Base-by-base conservation (phyloP, 371 early-diverging fungal species). In the Actinomortierella wolfii region DNA sequence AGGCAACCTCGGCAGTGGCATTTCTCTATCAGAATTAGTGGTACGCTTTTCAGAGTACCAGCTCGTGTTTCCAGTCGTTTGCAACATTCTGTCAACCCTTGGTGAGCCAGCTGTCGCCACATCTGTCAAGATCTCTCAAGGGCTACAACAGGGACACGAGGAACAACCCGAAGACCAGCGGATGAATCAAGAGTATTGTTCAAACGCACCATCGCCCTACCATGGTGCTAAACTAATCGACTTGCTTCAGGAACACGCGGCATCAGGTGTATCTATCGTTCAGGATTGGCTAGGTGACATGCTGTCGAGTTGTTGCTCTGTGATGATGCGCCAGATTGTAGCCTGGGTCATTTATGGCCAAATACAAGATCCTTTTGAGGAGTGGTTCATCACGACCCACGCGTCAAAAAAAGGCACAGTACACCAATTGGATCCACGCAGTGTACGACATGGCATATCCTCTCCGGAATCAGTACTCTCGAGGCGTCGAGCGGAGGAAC, bases 271-370 rank as follows among this genome's bases (percentile, higher is more conserved):
- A 14, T 67, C 69, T 0, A 83, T 83, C 39, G 76, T 85, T 15
- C 71, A 80, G 20, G 61, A 77, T 8, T 79, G 81, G 43, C 80
- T 88, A 75, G 77, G 79, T 25, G 77, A 76, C n/a, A 67, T 89
- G 46, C 73, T 85, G 20, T 57, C 75, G 1, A 81, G 81, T 4
- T 80, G 87, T 20, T 83, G 83, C 53, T 78, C 76, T 17, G 89
- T 90, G 0, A 67, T 92, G 57, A 87, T 82, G 63, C 79, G 86
- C 42, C 89, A 90, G 56, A 74, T 93, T 6, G 79, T 86, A 3
- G 75, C 83, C 0, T 93, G 93, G 93, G 85, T 90, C 74, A 77
- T 90, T 2, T 88, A 89, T 65, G 93, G 92, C 9, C 79, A 81
- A 40, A 77, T 88, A 26, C 69, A 76, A 17, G 89, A 89, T 59